Evolutionary conservation across 2,329 filamentous ascomycete genomes (phyloP), one percentile per base, ranked within the genome.

Genomic region (Xylaria sp.): DNA sequence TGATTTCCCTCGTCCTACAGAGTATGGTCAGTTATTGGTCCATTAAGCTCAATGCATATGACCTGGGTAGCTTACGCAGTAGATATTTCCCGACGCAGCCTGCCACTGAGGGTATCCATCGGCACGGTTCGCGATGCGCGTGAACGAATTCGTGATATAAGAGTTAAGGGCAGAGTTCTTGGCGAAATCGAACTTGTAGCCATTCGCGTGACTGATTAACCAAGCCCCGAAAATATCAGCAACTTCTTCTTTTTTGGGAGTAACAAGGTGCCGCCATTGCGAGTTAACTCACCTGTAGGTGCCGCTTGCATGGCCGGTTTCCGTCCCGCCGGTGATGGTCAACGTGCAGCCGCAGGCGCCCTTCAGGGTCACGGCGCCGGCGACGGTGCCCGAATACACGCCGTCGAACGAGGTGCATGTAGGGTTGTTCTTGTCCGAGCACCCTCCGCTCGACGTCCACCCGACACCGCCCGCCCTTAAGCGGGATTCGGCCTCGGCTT

Each of bases 31-130:
- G 62, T 41, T 52, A 12, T 39, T 12, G 5, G n/a, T 37, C 10
- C 13, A 13, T 55, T 20, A 13, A 51, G 0, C 4, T 55, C 8
- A 41, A 50, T 6, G 4, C 10, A 39, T 37, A 54, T 52, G 1
- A 15, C 23, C 2, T 48, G 15, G 25, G 15, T 10, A 13, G 57
- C 69, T 69, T 63, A 71, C 69, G 39, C 69, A 71, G 50, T 71
- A 71, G 28, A 71, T 60, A 25, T 71, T 71, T 2, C 69, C 69
- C 6, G 69, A 71, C 13, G 69, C 66, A 12, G 69, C 69, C 55
- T 69, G 62, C 69, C 69, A 71, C 48, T 71, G 69, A 44, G 69
- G 63, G 25, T 71, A 71, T 8, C 69, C 69, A 12, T 71, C 69
- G 39, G 58, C 57, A 39, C 69, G 69, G 50, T 71, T 25, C 20